These are phyloP conservation scores for Camelina laxa DNA, from an alignment of 345 rosid genomes.

Conservation along the genomic window DNA sequence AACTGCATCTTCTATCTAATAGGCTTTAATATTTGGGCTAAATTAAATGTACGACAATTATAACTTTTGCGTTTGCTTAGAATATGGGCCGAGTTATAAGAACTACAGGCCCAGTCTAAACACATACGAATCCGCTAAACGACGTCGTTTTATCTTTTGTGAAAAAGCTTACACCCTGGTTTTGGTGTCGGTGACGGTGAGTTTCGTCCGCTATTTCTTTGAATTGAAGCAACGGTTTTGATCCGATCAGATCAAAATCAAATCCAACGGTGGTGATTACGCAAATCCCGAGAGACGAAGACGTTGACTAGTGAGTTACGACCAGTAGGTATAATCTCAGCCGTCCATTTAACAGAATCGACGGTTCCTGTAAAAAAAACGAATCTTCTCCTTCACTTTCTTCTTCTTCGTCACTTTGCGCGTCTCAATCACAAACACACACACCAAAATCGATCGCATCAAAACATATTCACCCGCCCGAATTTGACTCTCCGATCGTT, in stretches of 20 bases:
- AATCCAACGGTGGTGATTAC: conserved; percentile 41
- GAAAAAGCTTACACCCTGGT: background rate
- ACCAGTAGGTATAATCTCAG: conserved; percentile 11
- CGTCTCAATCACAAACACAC: conserved; percentile 1
- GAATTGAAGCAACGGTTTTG: conserved; percentile 37
- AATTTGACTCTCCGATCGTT: conserved; percentile 43
- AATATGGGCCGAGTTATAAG: background rate
- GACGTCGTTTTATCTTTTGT: background rate
- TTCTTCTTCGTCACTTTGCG: background rate
- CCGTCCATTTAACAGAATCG: conserved; percentile 28
- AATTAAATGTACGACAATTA: background rate
- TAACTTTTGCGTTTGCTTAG: background rate
- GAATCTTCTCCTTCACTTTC: conserved; percentile 17
- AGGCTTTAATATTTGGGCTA: conserved; percentile 1
- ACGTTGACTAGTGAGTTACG: conserved; percentile 31
- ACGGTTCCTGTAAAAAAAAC: conserved; percentile 8
- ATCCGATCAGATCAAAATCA: conserved; percentile 6
- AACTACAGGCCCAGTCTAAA: background rate
- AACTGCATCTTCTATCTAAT: too few relatives aligned
- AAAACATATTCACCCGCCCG: conserved; percentile 18
- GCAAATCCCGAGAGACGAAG: conserved; percentile 16
- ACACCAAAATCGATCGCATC: conserved; percentile 19
- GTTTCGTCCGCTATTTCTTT: conserved; percentile 38
- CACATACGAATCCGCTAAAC: background rate
- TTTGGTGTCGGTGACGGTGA: conserved; percentile 36